These are phyloP conservation scores for Nicotiana rustica DNA, from an alignment of 305 asterid species.

Conservation along the genomic window DNA sequence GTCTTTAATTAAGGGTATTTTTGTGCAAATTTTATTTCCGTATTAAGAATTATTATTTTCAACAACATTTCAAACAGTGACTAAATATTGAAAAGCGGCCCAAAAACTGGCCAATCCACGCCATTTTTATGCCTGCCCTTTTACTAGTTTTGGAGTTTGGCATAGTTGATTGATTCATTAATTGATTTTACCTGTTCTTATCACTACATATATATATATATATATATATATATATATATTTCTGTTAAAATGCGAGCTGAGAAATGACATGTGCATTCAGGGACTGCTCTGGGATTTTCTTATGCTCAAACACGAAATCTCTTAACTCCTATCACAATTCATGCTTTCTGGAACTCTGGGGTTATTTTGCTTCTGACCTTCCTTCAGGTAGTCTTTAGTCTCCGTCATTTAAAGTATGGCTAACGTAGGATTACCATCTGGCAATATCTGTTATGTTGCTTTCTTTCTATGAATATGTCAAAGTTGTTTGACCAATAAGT, in stretches of 20 bases:
- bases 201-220: too few relatives aligned
- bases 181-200: too few relatives aligned
- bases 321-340: constrained; percentile 87
- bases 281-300: constrained; percentile 80
- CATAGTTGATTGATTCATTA: too few relatives aligned
- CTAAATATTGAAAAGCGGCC: too few relatives aligned
- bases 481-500: neutral
- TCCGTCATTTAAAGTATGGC: neutral
- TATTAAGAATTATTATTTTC: too few relatives aligned
- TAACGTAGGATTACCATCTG: neutral
- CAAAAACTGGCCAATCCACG: too few relatives aligned
- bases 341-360: constrained; percentile 93
- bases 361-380: constrained; percentile 87
- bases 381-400: constrained; percentile 67
- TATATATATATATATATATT: neutral
- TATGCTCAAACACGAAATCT: constrained; percentile 96
- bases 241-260: constrained; percentile 12
- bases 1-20: neutral
- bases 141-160: too few relatives aligned
- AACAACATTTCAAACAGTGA: neutral
- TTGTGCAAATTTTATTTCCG: too few relatives aligned
- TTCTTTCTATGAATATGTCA: neutral
- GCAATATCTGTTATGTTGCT: neutral
- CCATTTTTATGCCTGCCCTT: too few relatives aligned
- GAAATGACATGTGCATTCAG: constrained; percentile 45